A percentile compares a stretch with the other conserved stretches of the same genome.
These are phyloP conservation scores for Tuber microsphaerosporum DNA, from an alignment of 495 filamentous ascomycete genomes.

Conservation along the genomic window DNA sequence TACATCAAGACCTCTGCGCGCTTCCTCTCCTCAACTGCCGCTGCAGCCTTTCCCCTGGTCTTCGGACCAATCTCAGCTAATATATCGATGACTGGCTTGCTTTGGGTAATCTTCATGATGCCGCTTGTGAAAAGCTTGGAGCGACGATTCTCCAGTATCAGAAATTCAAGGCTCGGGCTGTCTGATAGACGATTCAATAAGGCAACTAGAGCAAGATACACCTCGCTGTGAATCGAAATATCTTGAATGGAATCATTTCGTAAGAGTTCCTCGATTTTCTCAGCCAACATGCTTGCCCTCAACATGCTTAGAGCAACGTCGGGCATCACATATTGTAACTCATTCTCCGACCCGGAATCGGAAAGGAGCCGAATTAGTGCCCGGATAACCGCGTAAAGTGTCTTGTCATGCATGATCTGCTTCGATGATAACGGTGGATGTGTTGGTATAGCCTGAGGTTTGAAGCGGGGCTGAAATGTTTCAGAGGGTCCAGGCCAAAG, in stretches of 20 bases:
- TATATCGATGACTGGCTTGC: conserved; percentile 12
- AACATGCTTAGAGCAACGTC: conserved; percentile 15
- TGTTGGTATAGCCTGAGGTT: conserved; percentile 12
- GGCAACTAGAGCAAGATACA: conserved; percentile 20
- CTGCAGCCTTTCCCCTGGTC: conserved; percentile 27
- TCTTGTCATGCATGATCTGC: conserved; percentile 29
- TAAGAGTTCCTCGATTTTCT: conserved; percentile 27
- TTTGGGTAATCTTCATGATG: conserved; percentile 20
- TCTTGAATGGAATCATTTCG: conserved; percentile 31
- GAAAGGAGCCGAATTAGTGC: conserved; percentile 17
- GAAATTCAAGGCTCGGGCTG: conserved; percentile 15
- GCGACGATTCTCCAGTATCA: conserved; percentile 18
- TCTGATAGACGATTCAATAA: conserved; percentile 21
- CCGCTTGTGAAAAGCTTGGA: conserved; percentile 23
- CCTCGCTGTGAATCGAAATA: conserved; percentile 27
- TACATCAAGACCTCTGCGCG: conserved; percentile 25
- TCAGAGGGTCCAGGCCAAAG: neutral
- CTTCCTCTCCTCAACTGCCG: conserved; percentile 23
- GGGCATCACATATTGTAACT: conserved; percentile 17
- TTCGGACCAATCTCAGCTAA: conserved; percentile 15
- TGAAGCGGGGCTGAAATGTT: neutral
- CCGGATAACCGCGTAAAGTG: conserved; percentile 19
- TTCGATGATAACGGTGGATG: conserved; percentile 22
- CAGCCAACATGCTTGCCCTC: conserved; percentile 24
- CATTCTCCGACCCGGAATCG: conserved; percentile 1